Percentiles rank a stretch among this genome's conserved stretches.
Evolutionary conservation across 2,329 filamentous ascomycete genomes (phyloP).

Genomic region (Trichophyton benhamiae): DNA sequence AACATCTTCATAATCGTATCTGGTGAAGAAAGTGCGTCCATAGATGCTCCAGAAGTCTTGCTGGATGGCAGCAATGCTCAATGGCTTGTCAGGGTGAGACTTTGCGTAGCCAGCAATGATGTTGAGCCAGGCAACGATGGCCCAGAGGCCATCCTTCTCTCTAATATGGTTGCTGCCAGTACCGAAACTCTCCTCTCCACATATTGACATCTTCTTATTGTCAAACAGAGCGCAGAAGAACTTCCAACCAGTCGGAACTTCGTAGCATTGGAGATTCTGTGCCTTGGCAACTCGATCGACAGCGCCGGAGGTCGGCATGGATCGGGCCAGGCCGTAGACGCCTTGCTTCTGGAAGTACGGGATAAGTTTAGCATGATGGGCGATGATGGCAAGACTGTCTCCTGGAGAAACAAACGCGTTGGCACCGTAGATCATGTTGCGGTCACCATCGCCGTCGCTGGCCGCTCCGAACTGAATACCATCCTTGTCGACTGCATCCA

Average conservation of each 20-base stretch:
- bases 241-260: constrained; percentile 98
- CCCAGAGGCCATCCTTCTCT: constrained; percentile 98
- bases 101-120: constrained; percentile 91
- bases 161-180: constrained; percentile 98
- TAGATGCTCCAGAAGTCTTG: constrained; percentile 94
- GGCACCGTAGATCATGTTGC: constrained; percentile 99
- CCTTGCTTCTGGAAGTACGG: constrained; percentile 98
- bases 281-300: constrained; percentile 94
- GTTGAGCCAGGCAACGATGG: constrained; percentile 94
- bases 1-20: constrained; percentile 95
- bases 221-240: constrained; percentile 97
- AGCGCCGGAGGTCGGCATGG: constrained; percentile 93
- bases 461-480: constrained; percentile 92
- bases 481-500: constrained; percentile 84
- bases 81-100: constrained; percentile 63
- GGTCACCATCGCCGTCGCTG: constrained; percentile 92
- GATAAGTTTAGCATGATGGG: constrained; percentile 89
- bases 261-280: constrained; percentile 81
- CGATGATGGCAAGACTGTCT: constrained; percentile 95
- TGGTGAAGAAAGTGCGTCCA: constrained; percentile 96
- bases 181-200: constrained; percentile 95
- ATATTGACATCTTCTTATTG: constrained; percentile 91
- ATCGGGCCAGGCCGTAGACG: constrained; percentile 86
- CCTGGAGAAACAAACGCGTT: constrained; percentile 93
- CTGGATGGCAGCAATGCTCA: constrained; percentile 92